Evolutionary conservation across 2,329 filamentous ascomycete genomes (phyloP), one percentile per base, ranked within the genome.

Genomic region (Scytalidium sp.): DNA sequence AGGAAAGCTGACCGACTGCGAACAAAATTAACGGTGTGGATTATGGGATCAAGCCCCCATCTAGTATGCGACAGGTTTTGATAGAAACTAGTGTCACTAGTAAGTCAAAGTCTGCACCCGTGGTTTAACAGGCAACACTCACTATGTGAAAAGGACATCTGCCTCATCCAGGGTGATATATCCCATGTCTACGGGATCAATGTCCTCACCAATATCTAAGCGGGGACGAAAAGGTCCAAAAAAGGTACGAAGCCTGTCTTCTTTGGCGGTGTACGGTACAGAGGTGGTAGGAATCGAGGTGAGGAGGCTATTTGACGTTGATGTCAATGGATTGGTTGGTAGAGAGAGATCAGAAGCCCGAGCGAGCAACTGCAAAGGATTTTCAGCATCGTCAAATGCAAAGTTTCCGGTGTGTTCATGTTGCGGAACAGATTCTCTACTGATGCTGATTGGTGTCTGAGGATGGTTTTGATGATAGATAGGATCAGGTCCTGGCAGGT

Each of bases 321-420:
- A 45, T 27, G 19, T 13, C 13, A 36, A 10, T 17, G 51, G 39
- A 29, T 52, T 44, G 21, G 52, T 46, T 6, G 60, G 52, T 23
- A 54, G 55, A 17, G 61, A 60, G 17, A 87, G 74, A 65, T 88
- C 85, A 0, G 87, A 90, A 1, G 86, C 87, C 25, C 86, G 78
- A 2, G 87, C 87, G 27, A 90, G 80, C 15, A 90, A 70, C 64
- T 90, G 86, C 4, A 90, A 70, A 0, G 86, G 86, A 53, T 90
- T 90, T 60, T 90, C 86, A 3, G 86, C 86, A 63, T 88, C 87
- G 57, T 90, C 85, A 21, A 87, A 71, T 11, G 82, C 76, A 25
- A 87, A 74, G 44, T 71, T 36, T n/a, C 32, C 32, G 13, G 32
- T 15, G 4, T 36, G 32, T 5, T 36, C 32, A 36, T 10, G 15